Conservation (phyloP, 1,284 basidiomycete genomes). For the Butyriboletus pseudospeciosus region DNA sequence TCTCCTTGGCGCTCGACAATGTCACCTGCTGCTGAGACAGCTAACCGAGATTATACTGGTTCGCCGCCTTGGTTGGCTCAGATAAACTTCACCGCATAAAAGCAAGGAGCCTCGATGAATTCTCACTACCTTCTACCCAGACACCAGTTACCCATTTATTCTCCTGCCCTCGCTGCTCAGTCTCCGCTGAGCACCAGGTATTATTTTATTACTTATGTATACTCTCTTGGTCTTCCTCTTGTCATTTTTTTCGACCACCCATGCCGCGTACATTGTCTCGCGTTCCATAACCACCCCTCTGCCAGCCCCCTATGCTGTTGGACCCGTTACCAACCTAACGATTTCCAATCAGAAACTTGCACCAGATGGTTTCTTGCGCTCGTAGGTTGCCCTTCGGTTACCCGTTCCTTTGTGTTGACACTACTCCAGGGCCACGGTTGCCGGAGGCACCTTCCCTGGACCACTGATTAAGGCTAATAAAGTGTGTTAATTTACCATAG, state of each 20-base stretch:
- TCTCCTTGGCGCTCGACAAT: too few species aligned
- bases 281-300: constrained; percentile 6
- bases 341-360: constrained; percentile 36
- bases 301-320: constrained; percentile 14
- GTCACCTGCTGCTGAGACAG: background rate
- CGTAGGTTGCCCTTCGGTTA: constrained; percentile 22
- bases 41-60: background rate
- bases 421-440: constrained; percentile 18
- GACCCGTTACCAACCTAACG: constrained; percentile 29
- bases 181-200: background rate
- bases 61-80: too few species aligned
- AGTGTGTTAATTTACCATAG: constrained; percentile 8
- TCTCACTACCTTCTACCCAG: background rate
- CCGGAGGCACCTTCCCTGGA: constrained; percentile 36
- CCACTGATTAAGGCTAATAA: constrained; percentile 34
- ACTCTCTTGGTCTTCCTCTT: constrained; percentile 1
- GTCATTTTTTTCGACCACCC: constrained; percentile 2
- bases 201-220: constrained; percentile 12
- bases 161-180: background rate
- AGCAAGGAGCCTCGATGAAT: background rate
- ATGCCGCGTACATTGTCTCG: constrained; percentile 21
- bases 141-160: background rate
- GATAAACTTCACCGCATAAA: constrained; percentile 1
- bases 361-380: constrained; percentile 41
- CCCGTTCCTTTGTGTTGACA: background rate